Percentiles rank a stretch among this genome's conserved stretches.
These are phyloP conservation scores for Phytophthora cactorum DNA, from an alignment of 352 stramenopile species.

Conservation along the genomic window DNA sequence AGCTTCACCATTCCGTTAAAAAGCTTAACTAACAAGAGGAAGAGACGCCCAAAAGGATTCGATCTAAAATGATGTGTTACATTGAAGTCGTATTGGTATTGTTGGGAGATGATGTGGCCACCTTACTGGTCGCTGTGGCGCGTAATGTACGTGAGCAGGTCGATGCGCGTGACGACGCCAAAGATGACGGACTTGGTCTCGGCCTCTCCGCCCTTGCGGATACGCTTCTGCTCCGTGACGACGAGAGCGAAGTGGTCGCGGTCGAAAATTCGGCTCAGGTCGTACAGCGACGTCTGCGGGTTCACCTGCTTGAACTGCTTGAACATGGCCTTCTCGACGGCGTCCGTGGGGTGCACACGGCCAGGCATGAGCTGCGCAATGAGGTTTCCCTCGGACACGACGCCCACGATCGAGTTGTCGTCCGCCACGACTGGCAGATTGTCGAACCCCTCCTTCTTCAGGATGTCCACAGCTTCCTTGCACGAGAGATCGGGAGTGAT, in stretches of 20 bases:
- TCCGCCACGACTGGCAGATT: slow-evolving; percentile 80
- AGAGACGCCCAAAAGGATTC: slow-evolving; percentile 29
- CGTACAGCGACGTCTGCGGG: slow-evolving; percentile 89
- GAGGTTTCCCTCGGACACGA: slow-evolving; percentile 97
- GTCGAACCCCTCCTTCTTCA: slow-evolving; percentile 93
- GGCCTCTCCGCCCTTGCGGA: slow-evolving; percentile 72
- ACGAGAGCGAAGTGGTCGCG: slow-evolving; percentile 96
- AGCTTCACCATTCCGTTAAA: slow-evolving; percentile 33
- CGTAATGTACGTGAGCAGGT: slow-evolving; percentile 96
- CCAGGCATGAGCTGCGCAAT: slow-evolving; percentile 92
- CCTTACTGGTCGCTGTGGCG: slow-evolving; percentile 49
- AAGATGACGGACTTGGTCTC: slow-evolving; percentile 92
- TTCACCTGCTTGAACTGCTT: slow-evolving; percentile 96
- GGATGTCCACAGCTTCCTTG: slow-evolving; percentile 94
- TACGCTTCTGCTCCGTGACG: slow-evolving; percentile 93
- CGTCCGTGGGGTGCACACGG: slow-evolving; percentile 85
- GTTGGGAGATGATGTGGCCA: not conserved
- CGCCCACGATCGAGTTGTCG: slow-evolving; percentile 92
- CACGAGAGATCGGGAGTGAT: slow-evolving; percentile 91
- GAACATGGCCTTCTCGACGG: slow-evolving; percentile 94
- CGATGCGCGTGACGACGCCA: slow-evolving; percentile 96
- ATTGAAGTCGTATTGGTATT: slow-evolving; percentile 25
- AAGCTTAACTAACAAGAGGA: slow-evolving; percentile 1
- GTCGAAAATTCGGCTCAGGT: slow-evolving; percentile 95
- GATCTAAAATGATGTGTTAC: slow-evolving; percentile 9